A percentile compares a stretch with the other conserved stretches of the same genome.
Evolutionary conservation across 164 flowering plant species (phyloP).

Genomic region (Vitis rupestris): DNA sequence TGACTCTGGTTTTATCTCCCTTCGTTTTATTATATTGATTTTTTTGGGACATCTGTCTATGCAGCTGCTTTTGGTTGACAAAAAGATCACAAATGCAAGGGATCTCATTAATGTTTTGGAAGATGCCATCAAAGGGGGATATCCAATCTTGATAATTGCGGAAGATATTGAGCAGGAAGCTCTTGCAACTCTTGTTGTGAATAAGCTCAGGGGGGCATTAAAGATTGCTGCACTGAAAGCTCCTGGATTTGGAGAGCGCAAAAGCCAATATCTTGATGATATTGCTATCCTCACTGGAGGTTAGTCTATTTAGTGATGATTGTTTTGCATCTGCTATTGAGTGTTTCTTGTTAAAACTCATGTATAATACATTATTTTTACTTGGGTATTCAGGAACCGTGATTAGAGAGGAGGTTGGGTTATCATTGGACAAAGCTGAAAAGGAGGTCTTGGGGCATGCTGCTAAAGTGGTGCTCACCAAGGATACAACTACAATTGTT

Average conservation of each 20-base stretch:
- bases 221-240: conserved; percentile 98
- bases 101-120: conserved; percentile 82
- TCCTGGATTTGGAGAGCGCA: conserved; percentile 98
- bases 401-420: conserved; percentile 89
- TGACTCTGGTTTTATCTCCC: no score
- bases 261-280: conserved; percentile 94
- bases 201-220: conserved; percentile 85
- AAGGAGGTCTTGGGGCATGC: conserved; percentile 89
- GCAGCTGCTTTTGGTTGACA: conserved; percentile 95
- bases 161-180: conserved; percentile 99
- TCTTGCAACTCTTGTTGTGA: conserved; percentile 95
- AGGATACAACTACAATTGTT: conserved; percentile 86
- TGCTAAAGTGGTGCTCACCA: conserved; percentile 93
- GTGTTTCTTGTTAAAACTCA: no score
- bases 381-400: conserved; percentile 63
- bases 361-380: background rate
- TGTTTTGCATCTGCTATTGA: no score
- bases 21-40: no score
- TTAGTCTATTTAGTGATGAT: conserved; percentile 12
- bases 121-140: conserved; percentile 84
- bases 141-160: conserved; percentile 82
- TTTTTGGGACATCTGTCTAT: background rate
- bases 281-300: conserved; percentile 96
- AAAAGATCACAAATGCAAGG: conserved; percentile 91
- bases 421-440: conserved; percentile 84